Base-by-base conservation (phyloP, 78 protist species). In the Acrasis kona region DNA sequence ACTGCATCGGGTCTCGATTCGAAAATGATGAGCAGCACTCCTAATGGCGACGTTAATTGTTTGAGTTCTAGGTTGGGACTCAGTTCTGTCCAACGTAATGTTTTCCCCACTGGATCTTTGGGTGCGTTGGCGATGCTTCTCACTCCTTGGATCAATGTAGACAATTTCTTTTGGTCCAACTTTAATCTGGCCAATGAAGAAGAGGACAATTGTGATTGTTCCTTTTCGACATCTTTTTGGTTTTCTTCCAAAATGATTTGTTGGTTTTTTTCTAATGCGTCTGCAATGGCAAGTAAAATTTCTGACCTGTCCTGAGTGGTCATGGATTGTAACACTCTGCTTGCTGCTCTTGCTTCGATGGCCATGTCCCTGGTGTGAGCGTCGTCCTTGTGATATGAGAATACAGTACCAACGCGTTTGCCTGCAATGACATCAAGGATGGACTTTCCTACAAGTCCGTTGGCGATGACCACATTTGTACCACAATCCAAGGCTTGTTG, bases 1-100 rank as follows among this genome's bases (percentile, higher is more conserved):
- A 38, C 34, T 42, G n/a, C 57, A 10, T 85, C 90, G 7, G 93
- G 93, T 6, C 95, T 72, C 3, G 92, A 77, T 77, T 91, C 95
- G 72, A 91, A 91, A 32, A 91, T 86, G 71, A 91, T 73, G 68
- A 4, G 35, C n/a, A 91, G 58, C 30, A 89, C 93, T 0, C 95
- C 95, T 41, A 91, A 41, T 19, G 95, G 93, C 1, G 1, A n/a
- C 10, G 81, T 9, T 12, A 35, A 70, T 34, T 68, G 82, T 57
- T 76, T 4, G 69, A 87, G 78, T 19, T 28, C 76, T 42, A 90
- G 71, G 12, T 85, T 86, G 8, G 41, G 75, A 37, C 4, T 42
- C 7, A 87, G 64, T 35, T 41, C 42, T 39, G 42, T 58, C 64
- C 61, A 66, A 29, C 27, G n/a, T 35, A 0, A 0, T 6, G 64